A percentile compares a stretch with the other conserved stretches of the same genome.
Conservation (phyloP, 805 yeast genomes). For the Spathaspora girioi region DNA sequence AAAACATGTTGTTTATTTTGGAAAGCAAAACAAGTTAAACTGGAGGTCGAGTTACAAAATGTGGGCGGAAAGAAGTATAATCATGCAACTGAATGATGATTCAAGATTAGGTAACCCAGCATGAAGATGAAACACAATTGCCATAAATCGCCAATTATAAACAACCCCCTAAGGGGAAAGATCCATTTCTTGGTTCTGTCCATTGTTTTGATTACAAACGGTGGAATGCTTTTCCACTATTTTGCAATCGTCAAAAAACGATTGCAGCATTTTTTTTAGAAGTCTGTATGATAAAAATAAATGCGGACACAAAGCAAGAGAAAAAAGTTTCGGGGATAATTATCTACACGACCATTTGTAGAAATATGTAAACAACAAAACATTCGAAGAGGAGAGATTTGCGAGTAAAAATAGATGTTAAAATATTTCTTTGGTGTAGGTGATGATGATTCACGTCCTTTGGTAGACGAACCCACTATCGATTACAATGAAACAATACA, state of each 20-base stretch:
- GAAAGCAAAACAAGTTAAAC: no score
- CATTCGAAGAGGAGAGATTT: not conserved
- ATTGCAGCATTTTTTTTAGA: not conserved
- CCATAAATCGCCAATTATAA: not conserved
- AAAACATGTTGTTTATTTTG: no score
- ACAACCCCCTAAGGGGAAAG: not conserved
- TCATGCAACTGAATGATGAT: not conserved
- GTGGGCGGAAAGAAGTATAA: not conserved
- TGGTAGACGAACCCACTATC: conserved; percentile 32
- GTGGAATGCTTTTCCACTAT: not conserved
- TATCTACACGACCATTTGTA: not conserved
- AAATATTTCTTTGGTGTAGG: conserved; percentile 7
- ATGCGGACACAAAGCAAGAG: not conserved
- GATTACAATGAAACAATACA: conserved; percentile 25
- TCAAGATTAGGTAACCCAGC: not conserved
- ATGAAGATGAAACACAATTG: not conserved
- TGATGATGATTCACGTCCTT: conserved; percentile 12
- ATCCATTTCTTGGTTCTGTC: not conserved
- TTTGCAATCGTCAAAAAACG: not conserved
- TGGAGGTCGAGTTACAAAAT: no score
- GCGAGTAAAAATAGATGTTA: not conserved
- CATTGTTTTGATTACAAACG: not conserved
- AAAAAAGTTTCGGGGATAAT: not conserved
- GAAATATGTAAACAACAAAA: not conserved
- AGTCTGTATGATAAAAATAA: no score